These are phyloP conservation scores for Austroboletus eburneus DNA, from an alignment of 768 basidiomycete species.

Conservation along the genomic window DNA sequence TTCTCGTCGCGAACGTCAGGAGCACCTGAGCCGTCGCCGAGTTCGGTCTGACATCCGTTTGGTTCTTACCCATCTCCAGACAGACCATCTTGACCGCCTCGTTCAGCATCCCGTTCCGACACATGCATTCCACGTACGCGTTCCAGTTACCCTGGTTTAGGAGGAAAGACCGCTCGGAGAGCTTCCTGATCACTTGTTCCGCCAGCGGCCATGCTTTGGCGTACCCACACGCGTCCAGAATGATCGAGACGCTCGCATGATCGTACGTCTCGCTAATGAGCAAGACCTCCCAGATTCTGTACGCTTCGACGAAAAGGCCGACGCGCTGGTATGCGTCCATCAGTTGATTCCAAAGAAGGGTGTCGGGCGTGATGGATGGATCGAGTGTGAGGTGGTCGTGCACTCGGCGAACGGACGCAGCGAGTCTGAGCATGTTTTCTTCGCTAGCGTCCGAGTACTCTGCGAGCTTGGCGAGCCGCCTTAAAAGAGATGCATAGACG, in stretches of 20 bases:
- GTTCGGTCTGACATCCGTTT: slow-evolving; percentile 44
- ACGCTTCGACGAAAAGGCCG: slow-evolving; percentile 65
- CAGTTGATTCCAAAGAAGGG: slow-evolving; percentile 71
- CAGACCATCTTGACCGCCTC: slow-evolving; percentile 66
- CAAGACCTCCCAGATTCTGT: slow-evolving; percentile 77
- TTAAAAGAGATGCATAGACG: slow-evolving; percentile 67
- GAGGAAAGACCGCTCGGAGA: slow-evolving; percentile 44
- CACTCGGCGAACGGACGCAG: slow-evolving; percentile 53
- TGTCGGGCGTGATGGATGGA: slow-evolving; percentile 67
- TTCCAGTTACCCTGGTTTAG: slow-evolving; percentile 75
- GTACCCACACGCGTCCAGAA: slow-evolving; percentile 80
- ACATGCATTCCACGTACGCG: slow-evolving; percentile 82
- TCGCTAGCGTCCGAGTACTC: slow-evolving; percentile 23
- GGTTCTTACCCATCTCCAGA: slow-evolving; percentile 53
- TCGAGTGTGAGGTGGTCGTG: slow-evolving; percentile 81
- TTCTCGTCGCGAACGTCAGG: slow-evolving; percentile 47
- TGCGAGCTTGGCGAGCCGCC: slow-evolving; percentile 47
- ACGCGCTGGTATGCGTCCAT: slow-evolving; percentile 89
- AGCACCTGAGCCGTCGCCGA: slow-evolving; percentile 49
- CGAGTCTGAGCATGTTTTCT: slow-evolving; percentile 32
- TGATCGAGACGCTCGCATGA: slow-evolving; percentile 69
- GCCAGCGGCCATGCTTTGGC: slow-evolving; percentile 50
- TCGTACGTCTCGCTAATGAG: slow-evolving; percentile 55
- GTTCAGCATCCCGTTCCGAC: slow-evolving; percentile 58
- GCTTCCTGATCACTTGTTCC: slow-evolving; percentile 49